These are phyloP conservation scores for Salvia miltiorrhiza DNA, from an alignment of 257 asterid species.

Conservation along the genomic window DNA sequence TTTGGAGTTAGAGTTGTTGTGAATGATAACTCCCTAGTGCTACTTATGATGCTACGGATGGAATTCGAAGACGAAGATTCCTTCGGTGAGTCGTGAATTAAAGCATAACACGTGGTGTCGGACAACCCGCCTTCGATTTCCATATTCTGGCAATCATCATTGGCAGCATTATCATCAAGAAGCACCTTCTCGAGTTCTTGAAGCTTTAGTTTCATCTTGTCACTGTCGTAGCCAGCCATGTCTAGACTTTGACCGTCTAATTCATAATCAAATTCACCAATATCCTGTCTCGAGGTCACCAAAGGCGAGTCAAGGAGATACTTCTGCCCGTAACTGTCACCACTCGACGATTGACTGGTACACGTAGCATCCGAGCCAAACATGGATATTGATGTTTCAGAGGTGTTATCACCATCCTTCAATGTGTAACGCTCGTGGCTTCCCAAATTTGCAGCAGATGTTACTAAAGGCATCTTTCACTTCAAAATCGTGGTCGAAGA, in stretches of 20 bases:
- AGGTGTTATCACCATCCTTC: conserved; percentile 37
- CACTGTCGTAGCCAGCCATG: conserved; percentile 45
- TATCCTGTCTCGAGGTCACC: conserved; percentile 24
- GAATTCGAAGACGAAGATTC: conserved; percentile 67
- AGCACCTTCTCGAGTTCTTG: conserved; percentile 88
- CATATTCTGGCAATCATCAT: conserved; percentile 36
- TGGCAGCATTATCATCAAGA: conserved; percentile 41
- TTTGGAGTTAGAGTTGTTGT: conserved; percentile 40
- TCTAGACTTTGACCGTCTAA: conserved; percentile 40
- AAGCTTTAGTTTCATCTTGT: conserved; percentile 59
- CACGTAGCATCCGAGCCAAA: conserved; percentile 44
- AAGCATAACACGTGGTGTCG: conserved; percentile 18
- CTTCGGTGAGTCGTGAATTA: conserved; percentile 59
- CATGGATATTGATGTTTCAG: conserved; percentile 38
- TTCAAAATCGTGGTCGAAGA: background rate
- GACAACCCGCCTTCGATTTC: conserved; percentile 49
- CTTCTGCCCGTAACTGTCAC: conserved; percentile 46
- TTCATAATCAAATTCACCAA: conserved; percentile 30
- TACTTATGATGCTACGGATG: conserved; percentile 40
- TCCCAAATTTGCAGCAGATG: conserved; percentile 48
- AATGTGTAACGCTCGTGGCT: conserved; percentile 42
- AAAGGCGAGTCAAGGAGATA: conserved; percentile 51
- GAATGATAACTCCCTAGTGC: conserved; percentile 36
- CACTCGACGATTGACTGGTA: conserved; percentile 52
- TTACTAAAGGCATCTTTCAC: conserved; percentile 64